A percentile compares a stretch with the other conserved stretches of the same genome.
phyloP scores from a whole-genome alignment of 306 rosid genomes.

The Castanea sativa region DNA sequence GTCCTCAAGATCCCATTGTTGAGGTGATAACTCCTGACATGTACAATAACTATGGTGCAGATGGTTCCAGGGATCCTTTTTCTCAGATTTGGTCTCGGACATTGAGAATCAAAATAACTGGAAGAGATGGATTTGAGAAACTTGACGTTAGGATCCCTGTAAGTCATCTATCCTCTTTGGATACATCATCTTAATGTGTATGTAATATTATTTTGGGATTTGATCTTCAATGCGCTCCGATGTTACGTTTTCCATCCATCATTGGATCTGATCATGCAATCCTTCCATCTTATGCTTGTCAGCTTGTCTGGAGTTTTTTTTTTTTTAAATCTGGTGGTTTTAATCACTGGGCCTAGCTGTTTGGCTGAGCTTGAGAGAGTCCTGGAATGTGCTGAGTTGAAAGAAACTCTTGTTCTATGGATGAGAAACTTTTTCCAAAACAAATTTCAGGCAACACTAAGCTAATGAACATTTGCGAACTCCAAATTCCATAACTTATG shows the following conservation, averaged over 20 bases:
- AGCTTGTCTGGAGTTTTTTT: neutral
- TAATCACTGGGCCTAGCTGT: neutral
- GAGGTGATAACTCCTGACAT: constrained; percentile 96
- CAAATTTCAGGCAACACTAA: neutral
- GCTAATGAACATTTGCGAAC: neutral
- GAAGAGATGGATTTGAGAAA: constrained; percentile 88
- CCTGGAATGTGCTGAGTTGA: neutral
- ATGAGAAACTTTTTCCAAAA: neutral
- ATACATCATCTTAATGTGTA: neutral
- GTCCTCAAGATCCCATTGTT: constrained; percentile 66
- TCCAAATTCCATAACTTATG: neutral
- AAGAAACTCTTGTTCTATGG: neutral
- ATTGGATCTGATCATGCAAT: neutral
- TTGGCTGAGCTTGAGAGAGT: neutral
- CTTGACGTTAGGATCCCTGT: constrained; percentile 90
- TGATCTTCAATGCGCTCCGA: neutral
- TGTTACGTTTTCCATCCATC: neutral
- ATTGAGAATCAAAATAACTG: constrained; percentile 79
- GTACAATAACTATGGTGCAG: constrained; percentile 71
- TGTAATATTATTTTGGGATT: neutral
- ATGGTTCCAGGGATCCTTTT: constrained; percentile 63
- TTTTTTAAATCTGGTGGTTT: neutral
- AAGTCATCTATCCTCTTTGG: constrained; percentile 42
- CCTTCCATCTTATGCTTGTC: neutral
- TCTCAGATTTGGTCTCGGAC: constrained; percentile 83